Percentiles rank a stretch among this genome's conserved stretches.
These are phyloP conservation scores for Cyberlindnera veronae DNA, from an alignment of 805 yeast species.

Conservation along the genomic window DNA sequence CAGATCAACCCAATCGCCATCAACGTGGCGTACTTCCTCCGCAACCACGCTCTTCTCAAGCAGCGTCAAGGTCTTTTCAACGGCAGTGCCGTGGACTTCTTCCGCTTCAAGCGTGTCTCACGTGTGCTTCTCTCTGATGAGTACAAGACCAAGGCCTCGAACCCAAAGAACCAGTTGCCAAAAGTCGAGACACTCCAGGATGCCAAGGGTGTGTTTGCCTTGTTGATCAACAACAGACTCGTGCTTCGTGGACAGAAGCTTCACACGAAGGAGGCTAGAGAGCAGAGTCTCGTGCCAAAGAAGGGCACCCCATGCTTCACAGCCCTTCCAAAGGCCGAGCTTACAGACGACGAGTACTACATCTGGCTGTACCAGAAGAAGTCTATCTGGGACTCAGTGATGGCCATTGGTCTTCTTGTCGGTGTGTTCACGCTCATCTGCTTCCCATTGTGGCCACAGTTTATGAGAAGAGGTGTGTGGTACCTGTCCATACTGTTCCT, in stretches of 20 bases:
- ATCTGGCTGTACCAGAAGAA: slow-evolving; percentile 81
- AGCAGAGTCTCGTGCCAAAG: slow-evolving; percentile 59
- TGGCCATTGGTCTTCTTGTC: slow-evolving; percentile 43
- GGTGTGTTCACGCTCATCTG: slow-evolving; percentile 65
- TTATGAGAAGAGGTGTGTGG: slow-evolving; percentile 89
- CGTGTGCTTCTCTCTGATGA: slow-evolving; percentile 76
- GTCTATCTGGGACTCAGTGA: slow-evolving; percentile 41
- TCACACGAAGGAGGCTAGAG: slow-evolving; percentile 62
- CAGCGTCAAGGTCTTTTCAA: slow-evolving; percentile 78
- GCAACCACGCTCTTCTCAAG: slow-evolving; percentile 64
- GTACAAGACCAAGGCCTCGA: slow-evolving; percentile 51
- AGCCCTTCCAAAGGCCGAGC: slow-evolving; percentile 51
- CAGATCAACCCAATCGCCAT: slow-evolving; percentile 50
- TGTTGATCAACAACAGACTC: slow-evolving; percentile 68
- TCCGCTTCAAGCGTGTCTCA: slow-evolving; percentile 78
- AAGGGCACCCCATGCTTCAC: slow-evolving; percentile 60
- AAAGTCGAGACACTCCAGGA: slow-evolving; percentile 46
- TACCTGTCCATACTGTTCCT: slow-evolving; percentile 76
- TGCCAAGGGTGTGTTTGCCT: slow-evolving; percentile 60
- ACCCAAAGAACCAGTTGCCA: slow-evolving; percentile 46
- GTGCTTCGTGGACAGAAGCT: slow-evolving; percentile 75
- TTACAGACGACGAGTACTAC: slow-evolving; percentile 67
- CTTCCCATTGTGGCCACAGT: slow-evolving; percentile 93
- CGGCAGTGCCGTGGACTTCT: slow-evolving; percentile 72
- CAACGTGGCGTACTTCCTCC: slow-evolving; percentile 68